phyloP scores from a whole-genome alignment of 495 filamentous ascomycete species.

The Penicilliopsis zonata region DNA sequence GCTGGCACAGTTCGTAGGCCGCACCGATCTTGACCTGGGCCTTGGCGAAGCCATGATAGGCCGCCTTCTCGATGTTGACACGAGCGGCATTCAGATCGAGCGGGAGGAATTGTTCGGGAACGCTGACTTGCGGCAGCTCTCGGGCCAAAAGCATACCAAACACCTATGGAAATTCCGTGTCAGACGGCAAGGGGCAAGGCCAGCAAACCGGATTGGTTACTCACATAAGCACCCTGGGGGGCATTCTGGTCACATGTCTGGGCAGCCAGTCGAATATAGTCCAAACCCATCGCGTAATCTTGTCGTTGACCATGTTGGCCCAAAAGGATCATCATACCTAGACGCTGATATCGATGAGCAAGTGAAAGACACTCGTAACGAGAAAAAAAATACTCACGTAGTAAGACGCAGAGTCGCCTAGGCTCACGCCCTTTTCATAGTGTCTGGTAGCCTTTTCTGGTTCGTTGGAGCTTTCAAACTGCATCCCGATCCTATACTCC shows the following conservation, averaged over 20 bases:
- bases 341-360: conserved; percentile 37
- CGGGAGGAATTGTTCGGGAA: conserved; percentile 64
- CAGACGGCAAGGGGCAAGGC: not conserved
- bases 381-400: conserved; percentile 41
- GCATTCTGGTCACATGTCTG: conserved; percentile 92
- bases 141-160: conserved; percentile 90
- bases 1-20: conserved; percentile 85
- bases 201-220: conserved; percentile 10
- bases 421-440: conserved; percentile 66
- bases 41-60: conserved; percentile 92
- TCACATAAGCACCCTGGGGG: conserved; percentile 84
- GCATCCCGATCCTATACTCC: conserved; percentile 96
- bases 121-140: conserved; percentile 75
- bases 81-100: conserved; percentile 64
- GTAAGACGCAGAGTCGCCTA: conserved; percentile 81
- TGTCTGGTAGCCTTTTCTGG: conserved; percentile 80
- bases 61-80: conserved; percentile 90
- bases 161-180: conserved; percentile 35
- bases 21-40: conserved; percentile 96
- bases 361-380: not conserved
- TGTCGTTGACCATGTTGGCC: conserved; percentile 84
- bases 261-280: conserved; percentile 71
- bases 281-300: conserved; percentile 65
- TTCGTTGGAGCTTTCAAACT: conserved; percentile 89
- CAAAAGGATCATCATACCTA: conserved; percentile 95